Evolutionary conservation across 768 basidiomycete genomes (phyloP).

Genomic region (Symmetrospora coprosmae): DNA sequence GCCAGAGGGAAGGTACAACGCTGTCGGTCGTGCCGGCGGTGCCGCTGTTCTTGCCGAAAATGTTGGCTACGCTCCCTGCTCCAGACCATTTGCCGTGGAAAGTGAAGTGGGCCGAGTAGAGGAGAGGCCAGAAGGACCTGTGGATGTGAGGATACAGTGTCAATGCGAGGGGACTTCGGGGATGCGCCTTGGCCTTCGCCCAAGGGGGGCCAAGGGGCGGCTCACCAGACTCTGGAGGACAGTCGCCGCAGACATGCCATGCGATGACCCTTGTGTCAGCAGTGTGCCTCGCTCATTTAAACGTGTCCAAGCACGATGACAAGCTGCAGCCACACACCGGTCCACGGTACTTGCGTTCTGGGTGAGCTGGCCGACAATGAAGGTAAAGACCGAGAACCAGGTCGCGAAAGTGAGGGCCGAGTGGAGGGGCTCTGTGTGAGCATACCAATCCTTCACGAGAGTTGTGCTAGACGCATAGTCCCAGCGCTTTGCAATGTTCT

Average conservation of each 20-base stretch:
- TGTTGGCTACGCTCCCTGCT: background rate
- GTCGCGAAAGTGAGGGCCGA: conserved; percentile 7
- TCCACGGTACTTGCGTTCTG: conserved; percentile 7
- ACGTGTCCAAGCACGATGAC: too few species aligned
- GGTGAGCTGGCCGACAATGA: conserved; percentile 14
- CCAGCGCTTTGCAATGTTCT: too few species aligned
- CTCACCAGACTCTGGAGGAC: too few species aligned
- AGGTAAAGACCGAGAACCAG: conserved; percentile 3
- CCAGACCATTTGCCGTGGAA: conserved; percentile 37
- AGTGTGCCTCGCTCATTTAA: too few species aligned
- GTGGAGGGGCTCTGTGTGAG: conserved; percentile 14
- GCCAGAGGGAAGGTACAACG: background rate
- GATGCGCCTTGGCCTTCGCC: too few species aligned
- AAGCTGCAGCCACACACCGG: background rate
- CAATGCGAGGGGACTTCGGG: too few species aligned
- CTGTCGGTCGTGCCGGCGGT: background rate
- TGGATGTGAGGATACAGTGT: too few species aligned
- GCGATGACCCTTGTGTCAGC: too few species aligned
- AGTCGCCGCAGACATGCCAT: too few species aligned
- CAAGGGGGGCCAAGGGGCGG: too few species aligned
- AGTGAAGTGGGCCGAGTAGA: conserved; percentile 71
- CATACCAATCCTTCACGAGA: background rate
- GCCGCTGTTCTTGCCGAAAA: conserved; percentile 11
- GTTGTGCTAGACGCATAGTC: background rate
- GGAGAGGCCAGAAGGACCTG: conserved; percentile 57